These are phyloP conservation scores for Chlorella vulgaris DNA, from an alignment of 139 green algal species.

Conservation along the genomic window DNA sequence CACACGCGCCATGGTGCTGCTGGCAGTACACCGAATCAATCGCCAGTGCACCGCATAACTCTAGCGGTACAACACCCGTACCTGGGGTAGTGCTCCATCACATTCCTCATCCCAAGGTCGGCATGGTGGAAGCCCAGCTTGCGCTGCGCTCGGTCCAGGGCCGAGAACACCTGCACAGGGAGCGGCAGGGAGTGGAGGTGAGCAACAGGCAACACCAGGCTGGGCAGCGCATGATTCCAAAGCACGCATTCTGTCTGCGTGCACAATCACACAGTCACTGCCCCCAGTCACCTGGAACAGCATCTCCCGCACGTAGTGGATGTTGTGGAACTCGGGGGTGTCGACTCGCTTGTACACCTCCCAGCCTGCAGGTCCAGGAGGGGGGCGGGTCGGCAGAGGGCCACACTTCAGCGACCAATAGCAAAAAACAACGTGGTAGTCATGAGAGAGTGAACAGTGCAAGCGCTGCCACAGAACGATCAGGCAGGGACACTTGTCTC, in stretches of 20 bases:
- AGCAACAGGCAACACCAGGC: not conserved
- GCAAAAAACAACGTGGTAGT: not conserved
- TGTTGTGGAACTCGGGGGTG: conserved; percentile 46
- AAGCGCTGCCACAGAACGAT: not conserved
- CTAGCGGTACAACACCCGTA: not conserved
- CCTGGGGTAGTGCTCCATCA: conserved; percentile 32
- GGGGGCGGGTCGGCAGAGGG: not conserved
- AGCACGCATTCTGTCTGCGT: not conserved
- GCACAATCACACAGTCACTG: not conserved
- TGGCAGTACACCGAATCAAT: not conserved
- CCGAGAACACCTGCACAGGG: conserved; percentile 38
- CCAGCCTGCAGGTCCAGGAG: conserved; percentile 22
- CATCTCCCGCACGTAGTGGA: conserved; percentile 49
- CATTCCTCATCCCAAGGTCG: conserved; percentile 46
- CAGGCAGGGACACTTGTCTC: not conserved
- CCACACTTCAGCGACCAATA: too few relatives aligned
- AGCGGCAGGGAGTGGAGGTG: not conserved
- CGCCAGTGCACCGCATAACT: not conserved
- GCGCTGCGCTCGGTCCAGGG: conserved; percentile 47
- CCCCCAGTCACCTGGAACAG: conserved; percentile 42
- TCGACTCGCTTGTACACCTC: conserved; percentile 38
- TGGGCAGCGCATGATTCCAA: too few relatives aligned
- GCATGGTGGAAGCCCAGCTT: conserved; percentile 48
- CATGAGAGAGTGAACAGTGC: not conserved
- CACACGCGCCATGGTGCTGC: too few relatives aligned